Base-by-base conservation (phyloP, 2,329 filamentous ascomycete genomes). In the Scolecobasidium constrictum region DNA sequence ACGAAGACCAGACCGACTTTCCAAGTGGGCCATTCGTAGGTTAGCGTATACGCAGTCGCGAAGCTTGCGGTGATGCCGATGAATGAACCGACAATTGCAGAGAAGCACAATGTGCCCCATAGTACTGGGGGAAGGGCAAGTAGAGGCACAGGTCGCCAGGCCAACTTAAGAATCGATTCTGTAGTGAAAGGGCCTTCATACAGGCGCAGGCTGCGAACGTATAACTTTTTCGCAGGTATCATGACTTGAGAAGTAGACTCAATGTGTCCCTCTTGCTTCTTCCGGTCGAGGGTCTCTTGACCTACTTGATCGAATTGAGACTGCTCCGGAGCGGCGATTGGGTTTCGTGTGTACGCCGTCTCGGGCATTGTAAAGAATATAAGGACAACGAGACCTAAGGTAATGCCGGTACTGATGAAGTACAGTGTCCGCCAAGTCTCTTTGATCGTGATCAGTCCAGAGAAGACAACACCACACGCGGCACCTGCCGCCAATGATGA, bases 291-390 rank as follows among this genome's bases (percentile, higher is more conserved):
- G n/a, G n/a, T n/a, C n/a, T n/a, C n/a, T n/a, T n/a, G n/a, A n/a
- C n/a, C n/a, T n/a, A n/a, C n/a, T n/a, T n/a, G n/a, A n/a, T n/a
- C n/a, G n/a, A n/a, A n/a, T 31, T 31, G 9, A 31, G n/a, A 7
- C 26, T 31, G 26, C n/a, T n/a, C 26, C n/a, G 26, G 26, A 31
- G 9, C n/a, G 26, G 9, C n/a, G 26, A 31, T n/a, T 31, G 9
- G 26, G 9, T n/a, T 31, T n/a, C n/a, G 26, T n/a, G 26, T n/a
- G 55, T 1, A 73, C 73, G 5, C 72, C 72, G 26, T 31, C 26
- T 31, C 26, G 26, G 26, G 26, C 1, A 45, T 47, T 23, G 11
- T 44, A 49, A 15, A 49, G 46, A 19, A 47, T 7, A 31, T n/a
- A 31, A 31, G 26, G n/a, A n/a, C n/a, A n/a, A n/a, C n/a, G n/a